A percentile compares a stretch with the other conserved stretches of the same genome.
Conservation (phyloP, 176 grass and related monocot species). For the Lolium rigidum region DNA sequence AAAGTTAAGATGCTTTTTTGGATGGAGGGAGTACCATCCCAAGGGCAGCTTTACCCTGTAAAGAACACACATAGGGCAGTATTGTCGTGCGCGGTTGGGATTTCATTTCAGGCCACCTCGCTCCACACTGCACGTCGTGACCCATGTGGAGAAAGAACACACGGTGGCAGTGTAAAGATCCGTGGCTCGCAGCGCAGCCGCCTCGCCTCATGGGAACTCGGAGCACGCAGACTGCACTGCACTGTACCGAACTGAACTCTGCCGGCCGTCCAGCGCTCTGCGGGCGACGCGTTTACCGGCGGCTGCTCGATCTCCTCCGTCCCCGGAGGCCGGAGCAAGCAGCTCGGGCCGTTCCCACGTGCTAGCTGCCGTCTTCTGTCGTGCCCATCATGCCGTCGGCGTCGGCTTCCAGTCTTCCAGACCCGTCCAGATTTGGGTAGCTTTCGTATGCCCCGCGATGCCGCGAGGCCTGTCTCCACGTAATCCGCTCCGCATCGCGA, state of each 20-base stretch:
- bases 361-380: no score
- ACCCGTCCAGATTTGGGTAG: background rate
- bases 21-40: no score
- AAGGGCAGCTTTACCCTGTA: no score
- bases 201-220: background rate
- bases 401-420: conserved; percentile 15
- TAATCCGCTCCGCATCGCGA: background rate
- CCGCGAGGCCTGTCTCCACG: conserved; percentile 25
- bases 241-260: no score
- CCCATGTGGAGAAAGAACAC: no score
- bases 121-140: no score
- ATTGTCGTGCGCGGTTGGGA: no score
- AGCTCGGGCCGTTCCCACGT: conserved; percentile 20
- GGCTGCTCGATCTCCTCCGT: conserved; percentile 33
- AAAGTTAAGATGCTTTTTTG: no score
- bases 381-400: background rate
- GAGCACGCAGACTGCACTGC: background rate
- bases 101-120: no score
- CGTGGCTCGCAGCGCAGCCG: no score
- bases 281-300: conserved; percentile 35
- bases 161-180: no score
- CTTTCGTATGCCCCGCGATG: conserved; percentile 11
- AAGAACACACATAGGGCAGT: no score
- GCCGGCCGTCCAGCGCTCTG: background rate
- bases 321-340: conserved; percentile 42